Evolutionary conservation across 345 rosid species (phyloP).

Genomic region (Barbarea vulgaris): DNA sequence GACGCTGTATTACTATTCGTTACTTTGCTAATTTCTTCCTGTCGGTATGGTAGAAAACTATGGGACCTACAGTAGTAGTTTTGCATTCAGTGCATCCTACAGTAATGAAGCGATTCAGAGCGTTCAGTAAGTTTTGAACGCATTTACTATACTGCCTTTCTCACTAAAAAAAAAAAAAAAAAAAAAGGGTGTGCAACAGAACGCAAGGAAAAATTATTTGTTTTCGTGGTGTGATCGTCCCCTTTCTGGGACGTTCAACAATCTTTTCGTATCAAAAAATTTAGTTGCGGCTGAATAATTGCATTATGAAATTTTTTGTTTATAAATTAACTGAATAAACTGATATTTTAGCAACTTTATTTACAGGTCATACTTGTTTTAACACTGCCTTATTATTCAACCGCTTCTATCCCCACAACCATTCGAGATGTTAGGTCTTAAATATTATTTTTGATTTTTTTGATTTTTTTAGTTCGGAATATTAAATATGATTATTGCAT

Average conservation of each 20-base stretch:
- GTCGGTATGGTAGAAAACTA: slow-evolving; percentile 32
- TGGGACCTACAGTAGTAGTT: slow-evolving; percentile 29
- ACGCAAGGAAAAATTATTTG: neutral
- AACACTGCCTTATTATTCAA: too few species aligned
- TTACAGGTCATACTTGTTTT: too few species aligned
- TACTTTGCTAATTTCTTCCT: slow-evolving; percentile 8
- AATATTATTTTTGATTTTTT: too few species aligned
- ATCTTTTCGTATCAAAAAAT: too few species aligned
- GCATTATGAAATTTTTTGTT: neutral
- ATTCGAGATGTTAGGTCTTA: neutral
- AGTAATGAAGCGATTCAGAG: neutral
- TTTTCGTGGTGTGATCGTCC: neutral
- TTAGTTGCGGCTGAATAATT: neutral
- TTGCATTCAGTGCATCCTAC: slow-evolving; percentile 29
- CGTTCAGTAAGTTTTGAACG: neutral
- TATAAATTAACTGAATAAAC: neutral
- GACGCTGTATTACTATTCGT: neutral
- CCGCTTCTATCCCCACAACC: too few species aligned
- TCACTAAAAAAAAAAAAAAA: neutral
- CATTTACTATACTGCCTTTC: too few species aligned
- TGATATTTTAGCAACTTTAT: neutral
- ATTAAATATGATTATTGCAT: neutral
- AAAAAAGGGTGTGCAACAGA: neutral
- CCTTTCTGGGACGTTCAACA: neutral
- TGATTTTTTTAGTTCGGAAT: too few species aligned